Base-by-base conservation (phyloP, 1,284 basidiomycete genomes). In the Ceratobasidium sp. region DNA sequence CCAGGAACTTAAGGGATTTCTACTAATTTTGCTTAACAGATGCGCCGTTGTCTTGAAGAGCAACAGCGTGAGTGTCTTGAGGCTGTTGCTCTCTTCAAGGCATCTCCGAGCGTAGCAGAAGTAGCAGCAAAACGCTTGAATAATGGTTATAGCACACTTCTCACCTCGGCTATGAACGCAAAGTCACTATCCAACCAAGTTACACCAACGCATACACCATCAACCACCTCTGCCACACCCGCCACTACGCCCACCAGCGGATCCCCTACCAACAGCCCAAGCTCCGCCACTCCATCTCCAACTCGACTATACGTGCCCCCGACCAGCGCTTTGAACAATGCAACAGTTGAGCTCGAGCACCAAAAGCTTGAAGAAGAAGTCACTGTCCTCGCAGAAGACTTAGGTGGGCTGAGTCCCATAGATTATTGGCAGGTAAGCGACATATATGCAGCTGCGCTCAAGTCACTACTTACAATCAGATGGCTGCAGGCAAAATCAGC, bases 371-470 rank as follows among this genome's bases (percentile, higher is more conserved):
- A 23, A 2, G 66, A 35, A 23, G 66, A 53, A 37, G 20, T 17
- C 33, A 51, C 54, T 42, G 15, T 54, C 15, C 49, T 35, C 7
- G 53, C 54, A 7, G 47, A 64, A 10, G 42, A 66, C 11, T 17
- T 76, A 23, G 42, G 51, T 8, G 23, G 61, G 1, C n/a, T 60
- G 7, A 60, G 65, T 33, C 11, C 47, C 2, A 23, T 76, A 2
- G 49, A 66, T n/a, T 76, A 42, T 35, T 76, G 75, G 75, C 6
- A 28, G 28, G 51, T 76, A 58, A 6, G 64, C 42, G 4, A n/a
- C n/a, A n/a, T n/a, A n/a, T n/a, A n/a, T n/a, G n/a, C n/a, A n/a
- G n/a, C n/a, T n/a, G n/a, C n/a, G n/a, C n/a, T n/a, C n/a, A n/a
- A n/a, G n/a, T n/a, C 20, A n/a, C 23, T 33, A 33, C 35, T 61